phyloP scores from a whole-genome alignment of 805 yeast genomes.

The Candida insectorum region DNA sequence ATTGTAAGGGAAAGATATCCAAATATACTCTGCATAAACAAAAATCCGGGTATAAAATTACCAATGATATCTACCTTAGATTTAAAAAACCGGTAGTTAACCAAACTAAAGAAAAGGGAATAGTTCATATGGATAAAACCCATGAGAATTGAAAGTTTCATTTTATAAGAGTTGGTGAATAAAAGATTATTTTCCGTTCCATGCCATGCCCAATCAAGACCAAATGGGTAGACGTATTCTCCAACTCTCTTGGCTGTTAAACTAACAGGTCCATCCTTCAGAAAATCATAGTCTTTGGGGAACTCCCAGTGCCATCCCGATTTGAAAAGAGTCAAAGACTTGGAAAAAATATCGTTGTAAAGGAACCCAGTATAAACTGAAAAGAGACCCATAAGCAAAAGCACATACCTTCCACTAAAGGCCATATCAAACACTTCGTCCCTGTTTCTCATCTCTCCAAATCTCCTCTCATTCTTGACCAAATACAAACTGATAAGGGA shows the following conservation, averaged over 20 bases:
- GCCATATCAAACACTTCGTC: slow-evolving; percentile 82
- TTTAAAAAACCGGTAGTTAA: slow-evolving; percentile 54
- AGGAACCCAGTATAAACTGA: slow-evolving; percentile 73
- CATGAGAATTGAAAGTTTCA: slow-evolving; percentile 74
- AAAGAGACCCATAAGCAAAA: slow-evolving; percentile 66
- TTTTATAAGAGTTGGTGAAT: slow-evolving; percentile 71
- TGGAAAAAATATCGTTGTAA: slow-evolving; percentile 71
- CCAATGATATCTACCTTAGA: slow-evolving; percentile 66
- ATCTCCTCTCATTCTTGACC: slow-evolving; percentile 51
- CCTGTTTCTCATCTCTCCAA: slow-evolving; percentile 52
- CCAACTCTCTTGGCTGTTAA: slow-evolving; percentile 42
- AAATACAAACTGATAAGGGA: slow-evolving; percentile 52
- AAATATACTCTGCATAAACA: slow-evolving; percentile 74
- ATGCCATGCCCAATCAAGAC: slow-evolving; percentile 75
- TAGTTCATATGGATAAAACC: slow-evolving; percentile 75
- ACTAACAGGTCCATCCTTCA: slow-evolving; percentile 28
- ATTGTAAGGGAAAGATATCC: slow-evolving; percentile 68
- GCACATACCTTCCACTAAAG: slow-evolving; percentile 64
- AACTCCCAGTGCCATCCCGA: slow-evolving; percentile 71
- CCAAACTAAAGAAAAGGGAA: slow-evolving; percentile 65
- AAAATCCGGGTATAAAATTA: slow-evolving; percentile 68
- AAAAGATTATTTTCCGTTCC: slow-evolving; percentile 71
- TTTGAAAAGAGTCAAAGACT: slow-evolving; percentile 61
- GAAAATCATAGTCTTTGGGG: slow-evolving; percentile 41
- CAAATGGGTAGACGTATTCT: slow-evolving; percentile 55